Evolutionary conservation across 805 yeast genomes (phyloP).

Genomic region (Candida boidinii): DNA sequence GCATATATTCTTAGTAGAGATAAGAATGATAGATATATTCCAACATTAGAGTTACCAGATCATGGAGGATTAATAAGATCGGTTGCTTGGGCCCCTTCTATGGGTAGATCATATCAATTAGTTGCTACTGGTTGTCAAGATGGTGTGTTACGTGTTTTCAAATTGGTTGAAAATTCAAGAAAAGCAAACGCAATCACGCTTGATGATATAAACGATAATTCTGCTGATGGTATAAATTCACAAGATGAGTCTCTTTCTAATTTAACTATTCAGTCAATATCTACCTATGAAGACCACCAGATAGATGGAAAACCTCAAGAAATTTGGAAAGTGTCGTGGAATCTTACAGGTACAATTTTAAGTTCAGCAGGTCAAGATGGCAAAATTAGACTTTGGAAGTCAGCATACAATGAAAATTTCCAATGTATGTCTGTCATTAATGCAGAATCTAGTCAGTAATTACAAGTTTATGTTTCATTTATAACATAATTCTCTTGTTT

Average conservation of each 20-base stretch:
- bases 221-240: neutral
- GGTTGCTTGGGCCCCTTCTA: slow-evolving; percentile 93
- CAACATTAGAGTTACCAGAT: slow-evolving; percentile 64
- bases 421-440: slow-evolving; percentile 84
- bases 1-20: slow-evolving; percentile 63
- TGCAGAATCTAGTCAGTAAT: no score
- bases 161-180: slow-evolving; percentile 40
- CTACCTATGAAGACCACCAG: slow-evolving; percentile 69
- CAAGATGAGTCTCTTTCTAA: no score
- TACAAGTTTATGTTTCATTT: neutral
- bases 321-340: slow-evolving; percentile 97
- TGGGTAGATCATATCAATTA: slow-evolving; percentile 83
- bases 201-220: slow-evolving; percentile 7
- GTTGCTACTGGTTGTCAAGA: slow-evolving; percentile 96
- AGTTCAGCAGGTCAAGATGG: slow-evolving; percentile 97
- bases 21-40: slow-evolving; percentile 40
- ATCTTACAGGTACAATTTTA: slow-evolving; percentile 82
- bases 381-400: slow-evolving; percentile 83
- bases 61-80: slow-evolving; percentile 83
- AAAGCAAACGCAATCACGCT: neutral
- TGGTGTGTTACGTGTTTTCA: slow-evolving; percentile 82
- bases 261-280: slow-evolving; percentile 50
- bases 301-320: no score
- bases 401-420: slow-evolving; percentile 77
- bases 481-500: no score